Conservation (phyloP, 805 yeast genomes). For the Pichia sporocuriosa region DNA sequence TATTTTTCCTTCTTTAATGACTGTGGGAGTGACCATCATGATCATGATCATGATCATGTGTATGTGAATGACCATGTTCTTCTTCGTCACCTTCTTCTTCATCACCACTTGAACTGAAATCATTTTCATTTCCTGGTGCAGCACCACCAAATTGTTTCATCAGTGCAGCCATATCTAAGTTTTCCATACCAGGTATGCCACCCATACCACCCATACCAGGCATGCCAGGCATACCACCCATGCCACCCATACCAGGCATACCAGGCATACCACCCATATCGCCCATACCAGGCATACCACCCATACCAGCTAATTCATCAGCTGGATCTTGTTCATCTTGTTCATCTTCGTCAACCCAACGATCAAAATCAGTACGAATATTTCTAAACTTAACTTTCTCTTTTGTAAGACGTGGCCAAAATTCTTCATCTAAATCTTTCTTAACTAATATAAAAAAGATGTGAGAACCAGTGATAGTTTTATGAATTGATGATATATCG, state of each 20-base stretch:
- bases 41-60: neutral
- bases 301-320: slow-evolving; percentile 21
- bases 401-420: slow-evolving; percentile 93
- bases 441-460: slow-evolving; percentile 62
- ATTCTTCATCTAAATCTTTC: slow-evolving; percentile 61
- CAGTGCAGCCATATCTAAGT: slow-evolving; percentile 24
- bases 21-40: slow-evolving; percentile 1
- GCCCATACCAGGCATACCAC: slow-evolving; percentile 4
- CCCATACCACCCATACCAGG: neutral
- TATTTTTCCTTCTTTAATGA: too few relatives aligned
- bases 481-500: slow-evolving; percentile 55
- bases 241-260: neutral
- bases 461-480: slow-evolving; percentile 57
- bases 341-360: slow-evolving; percentile 98
- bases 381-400: slow-evolving; percentile 73
- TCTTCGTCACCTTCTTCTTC: slow-evolving; percentile 21
- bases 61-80: slow-evolving; percentile 1
- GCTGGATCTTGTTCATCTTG: slow-evolving; percentile 70
- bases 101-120: slow-evolving; percentile 27
- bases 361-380: slow-evolving; percentile 91
- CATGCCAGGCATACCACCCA: neutral
- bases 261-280: slow-evolving; percentile 1
- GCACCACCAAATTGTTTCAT: slow-evolving; percentile 37
- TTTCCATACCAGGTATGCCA: slow-evolving; percentile 16
- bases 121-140: slow-evolving; percentile 39